A percentile compares a stretch with the other conserved stretches of the same genome.
These are phyloP conservation scores for Heritiera littoralis DNA, from an alignment of 345 rosid genomes.

Conservation along the genomic window DNA sequence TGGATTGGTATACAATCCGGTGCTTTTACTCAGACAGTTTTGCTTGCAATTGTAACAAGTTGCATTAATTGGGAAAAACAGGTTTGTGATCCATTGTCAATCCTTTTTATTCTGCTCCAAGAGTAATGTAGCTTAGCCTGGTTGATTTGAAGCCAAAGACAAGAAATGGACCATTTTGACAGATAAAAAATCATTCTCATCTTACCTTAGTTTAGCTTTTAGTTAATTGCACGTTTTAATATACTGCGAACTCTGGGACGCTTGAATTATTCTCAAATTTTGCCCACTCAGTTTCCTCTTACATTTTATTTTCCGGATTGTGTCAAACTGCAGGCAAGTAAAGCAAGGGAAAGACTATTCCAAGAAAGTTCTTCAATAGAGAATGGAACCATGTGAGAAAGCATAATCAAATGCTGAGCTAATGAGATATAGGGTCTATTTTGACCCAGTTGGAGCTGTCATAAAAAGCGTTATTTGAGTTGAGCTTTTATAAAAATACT, in stretches of 20 bases:
- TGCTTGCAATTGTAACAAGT: slow-evolving; percentile 28
- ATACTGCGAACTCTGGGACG: too few species aligned
- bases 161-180: background rate
- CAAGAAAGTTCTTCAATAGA: slow-evolving; percentile 24
- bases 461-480: too few species aligned
- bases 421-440: background rate
- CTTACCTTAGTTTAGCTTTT: too few species aligned
- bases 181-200: too few species aligned
- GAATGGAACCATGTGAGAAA: slow-evolving; percentile 1
- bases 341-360: slow-evolving; percentile 44
- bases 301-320: background rate
- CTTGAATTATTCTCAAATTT: background rate
- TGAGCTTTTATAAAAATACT: too few species aligned
- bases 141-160: background rate
- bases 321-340: slow-evolving; percentile 37
- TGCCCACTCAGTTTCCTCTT: background rate
- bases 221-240: too few species aligned
- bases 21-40: slow-evolving; percentile 29
- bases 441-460: too few species aligned
- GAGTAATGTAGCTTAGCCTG: background rate
- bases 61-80: slow-evolving; percentile 37
- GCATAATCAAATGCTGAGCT: background rate
- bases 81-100: slow-evolving; percentile 12
- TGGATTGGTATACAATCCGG: slow-evolving; percentile 30
- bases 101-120: background rate